A percentile compares a stretch with the other conserved stretches of the same genome.
These are phyloP conservation scores for Phoma sp. DNA, from an alignment of 2,329 filamentous ascomycete species.

Conservation along the genomic window DNA sequence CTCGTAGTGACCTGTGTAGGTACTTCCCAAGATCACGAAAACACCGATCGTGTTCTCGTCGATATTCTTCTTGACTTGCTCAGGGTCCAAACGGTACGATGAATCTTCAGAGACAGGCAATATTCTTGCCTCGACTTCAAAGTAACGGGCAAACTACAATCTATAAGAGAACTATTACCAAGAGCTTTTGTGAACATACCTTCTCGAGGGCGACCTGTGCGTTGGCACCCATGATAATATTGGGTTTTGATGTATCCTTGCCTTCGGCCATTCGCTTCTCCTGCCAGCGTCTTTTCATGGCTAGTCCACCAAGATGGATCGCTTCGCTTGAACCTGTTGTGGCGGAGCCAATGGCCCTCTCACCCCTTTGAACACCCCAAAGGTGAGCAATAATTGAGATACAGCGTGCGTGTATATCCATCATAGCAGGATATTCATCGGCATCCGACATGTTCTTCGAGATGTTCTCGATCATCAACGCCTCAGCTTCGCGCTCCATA, in stretches of 20 bases:
- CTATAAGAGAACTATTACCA: not conserved
- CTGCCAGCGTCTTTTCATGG: slow-evolving; percentile 75
- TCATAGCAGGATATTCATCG: slow-evolving; percentile 55
- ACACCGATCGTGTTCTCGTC: slow-evolving; percentile 82
- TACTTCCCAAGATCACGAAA: slow-evolving; percentile 75
- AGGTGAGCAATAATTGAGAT: slow-evolving; percentile 72
- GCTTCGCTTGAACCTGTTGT: slow-evolving; percentile 76
- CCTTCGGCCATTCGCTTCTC: slow-evolving; percentile 66
- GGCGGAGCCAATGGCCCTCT: slow-evolving; percentile 72
- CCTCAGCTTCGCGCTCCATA: slow-evolving; percentile 71
- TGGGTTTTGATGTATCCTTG: slow-evolving; percentile 70
- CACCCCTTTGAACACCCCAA: slow-evolving; percentile 67
- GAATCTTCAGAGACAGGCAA: slow-evolving; percentile 69
- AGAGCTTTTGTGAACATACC: too few species aligned
- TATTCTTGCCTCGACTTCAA: slow-evolving; percentile 74
- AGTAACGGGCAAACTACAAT: slow-evolving; percentile 69
- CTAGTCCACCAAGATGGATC: slow-evolving; percentile 73
- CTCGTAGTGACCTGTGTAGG: slow-evolving; percentile 78
- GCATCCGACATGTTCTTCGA: slow-evolving; percentile 77
- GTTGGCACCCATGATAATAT: slow-evolving; percentile 78
- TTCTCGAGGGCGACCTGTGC: slow-evolving; percentile 77
- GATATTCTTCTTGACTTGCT: slow-evolving; percentile 69
- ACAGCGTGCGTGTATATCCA: slow-evolving; percentile 69
- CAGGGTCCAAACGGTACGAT: slow-evolving; percentile 68
- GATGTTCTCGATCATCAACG: slow-evolving; percentile 72